Evolutionary conservation across 345 rosid species (phyloP), one percentile per base, ranked within the genome.

Genomic region (Salix koriyanagi): DNA sequence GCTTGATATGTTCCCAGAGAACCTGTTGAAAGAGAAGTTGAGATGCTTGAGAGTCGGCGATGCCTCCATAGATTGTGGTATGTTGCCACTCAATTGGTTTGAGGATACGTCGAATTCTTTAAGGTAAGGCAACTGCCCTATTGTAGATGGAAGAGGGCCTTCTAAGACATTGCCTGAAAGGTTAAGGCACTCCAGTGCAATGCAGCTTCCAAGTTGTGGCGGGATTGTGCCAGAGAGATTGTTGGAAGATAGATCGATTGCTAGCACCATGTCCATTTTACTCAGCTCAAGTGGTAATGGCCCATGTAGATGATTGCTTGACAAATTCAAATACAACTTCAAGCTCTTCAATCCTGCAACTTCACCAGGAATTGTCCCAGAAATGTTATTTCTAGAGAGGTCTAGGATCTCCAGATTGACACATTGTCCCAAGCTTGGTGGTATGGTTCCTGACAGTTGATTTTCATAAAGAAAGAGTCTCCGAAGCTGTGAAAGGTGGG

Each of bases 221-320:
- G 94, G 98, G 34, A 95, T 86, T 15, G 87, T 73, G 58, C 96
- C 85, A 0, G 96, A 93, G 72, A 93, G 87, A 73, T 87, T 77
- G 84, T 95, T 95, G 15, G 85, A 89, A 61, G 99, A 93, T 14
- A 95, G 76, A 87, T 95, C 99, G 76, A 95, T 81, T 30, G 93
- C 90, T 26, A 95, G 84, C 71, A 93, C 97, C 99, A 93, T 95
- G 84, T 93, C 97, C 98, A 95, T 95, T 82, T 91, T 95, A 79
- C 94, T 90, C 73, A 91, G 88, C 90, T 91, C 97, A 66, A 87
- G 37, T 21, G 99, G 98, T 28, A 93, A 80, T 4, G 72, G 74
- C 7, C 99, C 99, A 1, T 80, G 83, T 52, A 95, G 83, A 74
- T 84, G 80, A 81, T 95, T 95, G 70, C 89, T 85, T 7, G 99